Conservation (phyloP, 169 alveolate genomes). For the Cryptosporidium felis region DNA sequence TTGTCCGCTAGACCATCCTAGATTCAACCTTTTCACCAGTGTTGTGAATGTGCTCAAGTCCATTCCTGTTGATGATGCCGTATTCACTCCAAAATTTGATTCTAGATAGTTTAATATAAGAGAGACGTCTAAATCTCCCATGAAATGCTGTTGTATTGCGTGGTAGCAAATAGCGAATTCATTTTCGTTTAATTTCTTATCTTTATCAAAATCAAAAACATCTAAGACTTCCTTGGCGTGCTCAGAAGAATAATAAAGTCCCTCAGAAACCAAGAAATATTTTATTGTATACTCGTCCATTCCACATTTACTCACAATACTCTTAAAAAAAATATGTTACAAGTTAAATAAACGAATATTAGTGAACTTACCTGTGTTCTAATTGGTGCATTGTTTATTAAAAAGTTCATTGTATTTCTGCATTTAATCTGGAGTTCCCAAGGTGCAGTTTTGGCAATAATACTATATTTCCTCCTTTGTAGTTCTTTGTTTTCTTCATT, state of each 20-base stretch:
- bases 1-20: constrained; percentile 69
- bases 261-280: constrained; percentile 54
- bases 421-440: constrained; percentile 67
- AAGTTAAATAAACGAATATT: background rate
- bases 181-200: constrained; percentile 22
- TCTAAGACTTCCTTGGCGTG: constrained; percentile 42
- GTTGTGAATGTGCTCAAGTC: constrained; percentile 54
- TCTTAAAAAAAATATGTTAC: constrained; percentile 3
- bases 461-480: constrained; percentile 61
- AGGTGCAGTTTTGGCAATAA: constrained; percentile 63
- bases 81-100: constrained; percentile 39
- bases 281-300: constrained; percentile 34
- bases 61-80: constrained; percentile 65
- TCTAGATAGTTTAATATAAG: constrained; percentile 43
- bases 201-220: constrained; percentile 55
- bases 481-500: constrained; percentile 39
- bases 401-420: constrained; percentile 67
- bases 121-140: constrained; percentile 61
- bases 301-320: constrained; percentile 11
- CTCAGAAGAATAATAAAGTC: constrained; percentile 45
- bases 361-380: constrained; percentile 65
- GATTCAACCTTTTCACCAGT: constrained; percentile 22
- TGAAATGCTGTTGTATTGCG: constrained; percentile 60
- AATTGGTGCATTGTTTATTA: constrained; percentile 66
- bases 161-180: constrained; percentile 56